A percentile compares a stretch with the other conserved stretches of the same genome.
These are phyloP conservation scores for Inga laurina DNA, from an alignment of 306 rosid species.

Conservation along the genomic window DNA sequence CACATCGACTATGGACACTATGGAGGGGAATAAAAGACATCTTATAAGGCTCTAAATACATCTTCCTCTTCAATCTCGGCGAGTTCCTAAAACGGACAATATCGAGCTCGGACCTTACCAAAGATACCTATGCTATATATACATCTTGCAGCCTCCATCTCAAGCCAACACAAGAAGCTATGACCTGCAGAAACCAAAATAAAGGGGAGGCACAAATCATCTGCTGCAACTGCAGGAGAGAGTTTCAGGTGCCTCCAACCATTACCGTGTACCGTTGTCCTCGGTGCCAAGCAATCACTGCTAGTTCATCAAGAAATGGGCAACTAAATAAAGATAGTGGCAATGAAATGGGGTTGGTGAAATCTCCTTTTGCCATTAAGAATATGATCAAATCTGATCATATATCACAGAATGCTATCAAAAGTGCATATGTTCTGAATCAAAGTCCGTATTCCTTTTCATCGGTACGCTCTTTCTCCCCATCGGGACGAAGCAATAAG, in stretches of 20 bases:
- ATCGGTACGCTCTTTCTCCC: slow-evolving; percentile 9
- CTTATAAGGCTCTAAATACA: too few relatives aligned
- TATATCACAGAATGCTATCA: slow-evolving; percentile 8
- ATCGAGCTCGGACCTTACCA: too few relatives aligned
- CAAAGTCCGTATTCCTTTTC: background rate
- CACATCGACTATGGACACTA: too few relatives aligned
- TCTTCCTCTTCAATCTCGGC: too few relatives aligned
- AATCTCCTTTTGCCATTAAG: slow-evolving; percentile 25
- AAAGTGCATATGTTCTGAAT: slow-evolving; percentile 5
- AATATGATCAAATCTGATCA: slow-evolving; percentile 22
- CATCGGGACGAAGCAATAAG: slow-evolving; percentile 36
- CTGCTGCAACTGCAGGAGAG: background rate
- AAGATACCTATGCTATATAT: background rate
- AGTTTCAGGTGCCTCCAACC: background rate
- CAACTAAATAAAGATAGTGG: slow-evolving; percentile 27
- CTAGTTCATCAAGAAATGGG: slow-evolving; percentile 4
- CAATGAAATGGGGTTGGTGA: slow-evolving; percentile 24
- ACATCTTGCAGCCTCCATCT: background rate
- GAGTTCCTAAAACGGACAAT: too few relatives aligned
- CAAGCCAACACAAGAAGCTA: background rate
- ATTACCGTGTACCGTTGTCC: background rate
- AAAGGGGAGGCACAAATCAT: background rate
- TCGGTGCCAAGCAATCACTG: slow-evolving; percentile 20
- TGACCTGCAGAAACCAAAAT: background rate
- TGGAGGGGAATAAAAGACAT: too few relatives aligned